Evolutionary conservation across 805 yeast genomes (phyloP).

Genomic region (Ogataea wickerhamii): DNA sequence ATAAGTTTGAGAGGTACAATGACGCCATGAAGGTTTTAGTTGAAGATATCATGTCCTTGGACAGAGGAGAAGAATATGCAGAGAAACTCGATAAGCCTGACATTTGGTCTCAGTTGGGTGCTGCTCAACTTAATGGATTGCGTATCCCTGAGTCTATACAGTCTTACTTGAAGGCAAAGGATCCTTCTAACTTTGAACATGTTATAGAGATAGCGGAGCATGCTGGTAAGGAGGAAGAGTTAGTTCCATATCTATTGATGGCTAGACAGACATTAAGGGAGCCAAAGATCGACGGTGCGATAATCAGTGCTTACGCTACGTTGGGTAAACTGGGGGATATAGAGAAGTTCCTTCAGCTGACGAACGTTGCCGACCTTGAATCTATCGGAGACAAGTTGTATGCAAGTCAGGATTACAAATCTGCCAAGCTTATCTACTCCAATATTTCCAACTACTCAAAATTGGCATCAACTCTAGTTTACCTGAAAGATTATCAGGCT

Average conservation of each 20-base stretch:
- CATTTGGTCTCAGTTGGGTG: conserved; percentile 93
- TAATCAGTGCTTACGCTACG: conserved; percentile 82
- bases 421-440: conserved; percentile 84
- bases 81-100: conserved; percentile 83
- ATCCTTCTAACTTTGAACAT: conserved; percentile 83
- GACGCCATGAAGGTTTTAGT: conserved; percentile 88
- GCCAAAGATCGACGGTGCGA: conserved; percentile 88
- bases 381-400: conserved; percentile 88
- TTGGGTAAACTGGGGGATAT: conserved; percentile 73
- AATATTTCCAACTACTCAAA: conserved; percentile 92
- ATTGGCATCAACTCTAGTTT: conserved; percentile 94
- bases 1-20: conserved; percentile 70
- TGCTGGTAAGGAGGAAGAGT: conserved; percentile 94
- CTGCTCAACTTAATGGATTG: conserved; percentile 91
- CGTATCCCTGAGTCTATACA: conserved; percentile 88
- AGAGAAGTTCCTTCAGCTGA: conserved; percentile 75
- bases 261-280: conserved; percentile 91
- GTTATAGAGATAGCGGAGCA: conserved; percentile 94
- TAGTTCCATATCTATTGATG: conserved; percentile 80
- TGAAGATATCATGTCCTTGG: conserved; percentile 90
- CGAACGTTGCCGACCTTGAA: conserved; percentile 92
- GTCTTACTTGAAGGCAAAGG: conserved; percentile 88
- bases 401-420: conserved; percentile 77
- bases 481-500: conserved; percentile 85
- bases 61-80: conserved; percentile 90